phyloP scores from a whole-genome alignment of 768 basidiomycete genomes.

The Asterophora parasitica region DNA sequence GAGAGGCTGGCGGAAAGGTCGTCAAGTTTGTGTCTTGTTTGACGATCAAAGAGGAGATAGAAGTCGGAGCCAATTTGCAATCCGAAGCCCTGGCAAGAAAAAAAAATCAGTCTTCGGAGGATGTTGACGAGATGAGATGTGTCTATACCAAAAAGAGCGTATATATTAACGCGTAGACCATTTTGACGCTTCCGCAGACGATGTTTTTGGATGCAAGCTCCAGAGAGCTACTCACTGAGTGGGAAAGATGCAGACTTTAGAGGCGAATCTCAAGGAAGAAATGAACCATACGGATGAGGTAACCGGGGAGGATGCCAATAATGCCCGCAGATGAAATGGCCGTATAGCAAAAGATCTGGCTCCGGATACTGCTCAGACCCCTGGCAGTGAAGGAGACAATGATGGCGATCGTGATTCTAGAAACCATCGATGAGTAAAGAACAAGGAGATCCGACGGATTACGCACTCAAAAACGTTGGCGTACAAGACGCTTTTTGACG shows the following conservation, averaged over 20 bases:
- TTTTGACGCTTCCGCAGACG: slow-evolving; percentile 77
- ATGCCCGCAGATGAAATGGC: slow-evolving; percentile 86
- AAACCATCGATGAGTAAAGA: slow-evolving; percentile 11
- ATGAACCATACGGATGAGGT: slow-evolving; percentile 60
- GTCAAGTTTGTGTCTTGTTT: slow-evolving; percentile 47
- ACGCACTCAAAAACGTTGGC: slow-evolving; percentile 91
- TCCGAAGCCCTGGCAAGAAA: slow-evolving; percentile 57
- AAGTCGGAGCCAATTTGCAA: slow-evolving; percentile 82
- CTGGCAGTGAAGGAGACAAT: slow-evolving; percentile 78
- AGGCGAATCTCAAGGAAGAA: not conserved
- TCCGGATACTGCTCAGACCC: slow-evolving; percentile 73
- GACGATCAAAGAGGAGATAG: slow-evolving; percentile 64
- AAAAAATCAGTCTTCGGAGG: not conserved
- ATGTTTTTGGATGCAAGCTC: slow-evolving; percentile 86
- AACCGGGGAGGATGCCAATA: slow-evolving; percentile 88
- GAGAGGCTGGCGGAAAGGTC: slow-evolving; percentile 48
- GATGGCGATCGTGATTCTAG: slow-evolving; percentile 78
- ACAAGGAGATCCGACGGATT: not conserved
- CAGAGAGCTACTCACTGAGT: slow-evolving; percentile 68
- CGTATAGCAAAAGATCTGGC: slow-evolving; percentile 83
- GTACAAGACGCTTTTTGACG: slow-evolving; percentile 73
- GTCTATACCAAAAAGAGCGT: slow-evolving; percentile 61
- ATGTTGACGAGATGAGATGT: not conserved
- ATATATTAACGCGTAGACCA: slow-evolving; percentile 87
- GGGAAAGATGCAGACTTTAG: slow-evolving; percentile 5